Evolutionary conservation across 176 grass and related monocot genomes (phyloP), one percentile per base, ranked within the genome.

Genomic region (Saccharum officinarum): DNA sequence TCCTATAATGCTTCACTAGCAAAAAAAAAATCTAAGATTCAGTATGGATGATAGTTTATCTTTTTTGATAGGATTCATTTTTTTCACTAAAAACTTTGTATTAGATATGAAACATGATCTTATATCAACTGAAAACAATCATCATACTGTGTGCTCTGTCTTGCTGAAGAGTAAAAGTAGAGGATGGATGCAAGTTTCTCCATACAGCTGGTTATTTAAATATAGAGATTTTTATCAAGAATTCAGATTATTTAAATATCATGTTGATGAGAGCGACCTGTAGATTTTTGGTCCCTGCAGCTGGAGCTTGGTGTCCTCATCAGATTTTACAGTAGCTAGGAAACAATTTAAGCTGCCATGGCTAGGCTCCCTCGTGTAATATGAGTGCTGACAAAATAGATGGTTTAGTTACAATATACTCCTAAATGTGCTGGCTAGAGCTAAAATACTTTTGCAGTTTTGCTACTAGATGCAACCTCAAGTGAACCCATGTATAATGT

Each of bases 11-110:
- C 28, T 71, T 36, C 22, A 7, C 6, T 10, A 14, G 3, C 0
- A 31, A 22, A 22, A 25, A 2, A 3, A 71, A 26, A 12, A 1
- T 17, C 40, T 8, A 61, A 9, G 60, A 63, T 63, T 78, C 10
- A 12, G 16, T 22, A 12, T 30, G 57, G 57, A 54, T 80, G n/a
- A 7, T 54, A 74, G 65, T 64, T 4, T 73, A 80, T 22, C n/a
- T 74, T 74, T 63, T 18, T 81, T 75, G 36, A 37, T 75, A 88
- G 66, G 54, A 71, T 78, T 65, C n/a, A 50, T 20, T 50, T 65
- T 49, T 38, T 55, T 36, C 67, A 57, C 47, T 28, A 10, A 20
- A 59, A 82, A 13, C 50, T 37, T 9, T 34, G 8, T 26, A 49
- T 17, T 49, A 68, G 39, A 45, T 72, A 72, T 26, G n/a, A 47